Conservation (phyloP, 2,329 filamentous ascomycete species). For the Arthroderma sp. region DNA sequence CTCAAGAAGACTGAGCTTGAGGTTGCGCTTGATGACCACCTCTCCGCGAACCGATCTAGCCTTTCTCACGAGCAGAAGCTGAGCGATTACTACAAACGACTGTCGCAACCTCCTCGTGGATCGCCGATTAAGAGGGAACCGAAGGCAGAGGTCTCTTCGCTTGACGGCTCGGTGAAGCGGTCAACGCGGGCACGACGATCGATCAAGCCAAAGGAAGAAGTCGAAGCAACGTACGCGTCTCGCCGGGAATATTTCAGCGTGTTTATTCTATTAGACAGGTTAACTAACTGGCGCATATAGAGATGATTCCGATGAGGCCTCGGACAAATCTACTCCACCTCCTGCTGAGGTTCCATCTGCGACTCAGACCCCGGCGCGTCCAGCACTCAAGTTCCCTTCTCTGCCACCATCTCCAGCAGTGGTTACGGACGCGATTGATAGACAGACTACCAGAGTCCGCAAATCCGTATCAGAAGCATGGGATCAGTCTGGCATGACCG, state of each 20-base stretch:
- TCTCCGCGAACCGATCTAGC: conserved; percentile 55
- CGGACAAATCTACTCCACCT: conserved; percentile 38
- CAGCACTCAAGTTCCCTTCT: conserved; percentile 43
- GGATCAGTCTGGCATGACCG: conserved; percentile 26
- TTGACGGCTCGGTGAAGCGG: conserved; percentile 26
- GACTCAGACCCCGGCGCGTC: conserved; percentile 26
- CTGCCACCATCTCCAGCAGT: conserved; percentile 69
- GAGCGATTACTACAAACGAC: conserved; percentile 59
- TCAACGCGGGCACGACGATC: conserved; percentile 30
- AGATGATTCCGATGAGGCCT: conserved; percentile 18
- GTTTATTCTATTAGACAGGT: not conserved
- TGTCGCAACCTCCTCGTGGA: conserved; percentile 25
- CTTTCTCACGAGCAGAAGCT: conserved; percentile 55
- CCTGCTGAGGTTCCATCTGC: conserved; percentile 29
- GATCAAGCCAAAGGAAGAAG: conserved; percentile 33
- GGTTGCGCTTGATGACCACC: conserved; percentile 57
- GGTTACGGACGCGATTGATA: conserved; percentile 65
- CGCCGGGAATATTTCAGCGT: no score
- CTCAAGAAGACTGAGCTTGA: conserved; percentile 73
- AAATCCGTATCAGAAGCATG: conserved; percentile 26
- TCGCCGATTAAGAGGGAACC: conserved; percentile 42
- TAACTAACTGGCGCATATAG: conserved; percentile 9
- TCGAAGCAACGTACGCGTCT: conserved; percentile 16
- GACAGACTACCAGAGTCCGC: conserved; percentile 36
- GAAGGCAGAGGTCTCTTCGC: conserved; percentile 26